Percentiles rank a stretch among this genome's conserved stretches.
Conservation (phyloP, 352 stramenopile genomes). For the Globisporangium rhizosaccharum region DNA sequence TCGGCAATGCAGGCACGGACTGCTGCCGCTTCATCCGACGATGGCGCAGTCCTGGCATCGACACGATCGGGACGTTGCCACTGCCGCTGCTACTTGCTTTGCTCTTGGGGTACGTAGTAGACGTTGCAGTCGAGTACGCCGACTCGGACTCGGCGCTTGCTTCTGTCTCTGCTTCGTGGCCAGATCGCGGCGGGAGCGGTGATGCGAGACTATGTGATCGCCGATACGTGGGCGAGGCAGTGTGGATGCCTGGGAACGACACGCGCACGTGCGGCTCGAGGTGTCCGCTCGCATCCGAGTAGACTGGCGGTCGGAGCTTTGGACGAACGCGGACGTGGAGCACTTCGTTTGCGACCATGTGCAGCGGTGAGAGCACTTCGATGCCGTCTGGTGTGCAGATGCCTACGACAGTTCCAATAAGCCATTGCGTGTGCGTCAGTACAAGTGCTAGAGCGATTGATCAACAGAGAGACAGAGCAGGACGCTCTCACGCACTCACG, state of each 20-base stretch:
- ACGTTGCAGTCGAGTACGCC: slow-evolving; percentile 1
- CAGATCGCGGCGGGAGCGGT: not conserved
- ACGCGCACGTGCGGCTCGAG: slow-evolving; percentile 19
- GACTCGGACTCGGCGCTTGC: slow-evolving; percentile 7
- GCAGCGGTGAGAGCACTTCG: slow-evolving; percentile 64
- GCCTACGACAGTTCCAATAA: slow-evolving; percentile 15
- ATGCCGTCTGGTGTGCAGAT: slow-evolving; percentile 46
- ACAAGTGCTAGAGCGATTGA: not conserved
- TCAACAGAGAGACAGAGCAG: not conserved
- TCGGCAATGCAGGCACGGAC: slow-evolving; percentile 16
- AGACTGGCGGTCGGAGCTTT: slow-evolving; percentile 33
- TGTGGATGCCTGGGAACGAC: slow-evolving; percentile 8
- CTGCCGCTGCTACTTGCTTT: slow-evolving; percentile 7
- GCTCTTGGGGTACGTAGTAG: not conserved
- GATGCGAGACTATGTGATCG: slow-evolving; percentile 8
- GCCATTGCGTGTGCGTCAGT: not conserved
- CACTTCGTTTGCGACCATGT: slow-evolving; percentile 69
- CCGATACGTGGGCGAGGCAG: slow-evolving; percentile 8
- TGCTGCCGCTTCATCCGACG: slow-evolving; percentile 24
- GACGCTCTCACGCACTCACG: not conserved
- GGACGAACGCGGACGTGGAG: slow-evolving; percentile 61
- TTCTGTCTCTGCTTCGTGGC: slow-evolving; percentile 4
- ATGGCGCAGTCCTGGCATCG: slow-evolving; percentile 7
- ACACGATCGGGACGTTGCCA: slow-evolving; percentile 7
- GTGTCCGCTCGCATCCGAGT: slow-evolving; percentile 13